phyloP scores from a whole-genome alignment of 768 basidiomycete genomes.

The Cytidiella melzeri region DNA sequence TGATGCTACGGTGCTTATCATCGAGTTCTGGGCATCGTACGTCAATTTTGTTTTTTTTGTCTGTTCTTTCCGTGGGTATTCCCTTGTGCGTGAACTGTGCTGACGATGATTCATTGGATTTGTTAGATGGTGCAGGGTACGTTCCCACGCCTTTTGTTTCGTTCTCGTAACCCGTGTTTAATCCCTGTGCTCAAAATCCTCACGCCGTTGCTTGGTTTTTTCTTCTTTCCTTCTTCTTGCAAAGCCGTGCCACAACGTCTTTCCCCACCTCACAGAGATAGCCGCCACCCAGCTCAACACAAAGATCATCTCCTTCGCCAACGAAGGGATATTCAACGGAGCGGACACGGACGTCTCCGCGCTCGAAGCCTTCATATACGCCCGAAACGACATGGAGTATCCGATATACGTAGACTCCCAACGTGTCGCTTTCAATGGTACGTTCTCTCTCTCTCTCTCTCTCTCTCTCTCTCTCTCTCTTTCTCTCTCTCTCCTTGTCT shows the following conservation, averaged over 20 bases:
- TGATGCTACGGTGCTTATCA: slow-evolving; percentile 20
- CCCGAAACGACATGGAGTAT: slow-evolving; percentile 23
- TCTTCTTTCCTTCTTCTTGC: not conserved
- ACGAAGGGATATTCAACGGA: slow-evolving; percentile 26
- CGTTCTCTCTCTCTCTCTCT: not conserved
- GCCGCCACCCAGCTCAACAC: slow-evolving; percentile 17
- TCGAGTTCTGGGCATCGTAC: slow-evolving; percentile 28
- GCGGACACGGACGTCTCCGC: slow-evolving; percentile 19
- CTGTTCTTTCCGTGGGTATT: too few relatives aligned
- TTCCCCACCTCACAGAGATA: slow-evolving; percentile 21
- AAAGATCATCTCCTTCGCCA: slow-evolving; percentile 25
- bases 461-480: not conserved
- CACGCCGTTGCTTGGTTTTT: too few relatives aligned
- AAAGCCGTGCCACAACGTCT: slow-evolving; percentile 26
- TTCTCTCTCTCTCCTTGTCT: slow-evolving; percentile 1
- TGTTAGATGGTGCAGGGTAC: slow-evolving; percentile 14
- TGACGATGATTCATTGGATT: not conserved
- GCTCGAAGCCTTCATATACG: slow-evolving; percentile 20
- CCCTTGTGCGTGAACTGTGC: too few relatives aligned
- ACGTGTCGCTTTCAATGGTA: slow-evolving; percentile 23
- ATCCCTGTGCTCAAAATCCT: too few relatives aligned
- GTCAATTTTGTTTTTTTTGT: slow-evolving; percentile 10
- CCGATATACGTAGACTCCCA: slow-evolving; percentile 23
- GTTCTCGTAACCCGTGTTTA: too few relatives aligned
- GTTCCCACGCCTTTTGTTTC: not conserved